These are phyloP conservation scores for Ramaria rubella DNA, from an alignment of 768 basidiomycete species.

Conservation along the genomic window DNA sequence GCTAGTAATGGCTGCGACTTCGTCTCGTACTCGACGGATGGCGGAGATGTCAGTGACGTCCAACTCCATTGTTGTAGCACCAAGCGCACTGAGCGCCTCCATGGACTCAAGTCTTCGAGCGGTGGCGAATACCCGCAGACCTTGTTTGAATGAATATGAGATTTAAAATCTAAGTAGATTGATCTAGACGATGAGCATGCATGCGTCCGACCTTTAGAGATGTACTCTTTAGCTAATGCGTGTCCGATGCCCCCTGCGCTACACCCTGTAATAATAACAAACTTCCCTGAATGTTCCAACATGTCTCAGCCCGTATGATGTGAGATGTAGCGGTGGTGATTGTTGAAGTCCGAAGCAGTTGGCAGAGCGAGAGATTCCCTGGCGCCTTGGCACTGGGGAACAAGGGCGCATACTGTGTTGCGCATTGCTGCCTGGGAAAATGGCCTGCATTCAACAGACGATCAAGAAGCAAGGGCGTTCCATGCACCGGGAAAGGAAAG, in stretches of 20 bases:
- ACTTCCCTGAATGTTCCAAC: too few relatives aligned
- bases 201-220: neutral
- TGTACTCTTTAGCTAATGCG: conserved; percentile 17
- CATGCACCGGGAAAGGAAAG: too few relatives aligned
- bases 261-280: conserved; percentile 14
- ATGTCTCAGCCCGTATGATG: too few relatives aligned
- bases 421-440: too few relatives aligned
- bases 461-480: too few relatives aligned
- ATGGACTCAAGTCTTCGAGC: conserved; percentile 19
- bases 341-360: too few relatives aligned
- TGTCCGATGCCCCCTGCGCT: conserved; percentile 20
- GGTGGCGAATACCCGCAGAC: conserved; percentile 26
- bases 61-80: conserved; percentile 19
- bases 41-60: conserved; percentile 21
- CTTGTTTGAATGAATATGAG: conserved; percentile 5
- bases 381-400: too few relatives aligned
- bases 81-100: conserved; percentile 14
- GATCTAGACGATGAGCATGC: neutral
- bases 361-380: too few relatives aligned
- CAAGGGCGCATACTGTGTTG: too few relatives aligned
- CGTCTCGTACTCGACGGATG: conserved; percentile 11
- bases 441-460: too few relatives aligned
- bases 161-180: too few relatives aligned
- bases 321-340: too few relatives aligned
- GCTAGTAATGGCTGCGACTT: conserved; percentile 16